Base-by-base conservation (phyloP, 495 filamentous ascomycete genomes). In the Opeltia flavorubescens region DNA sequence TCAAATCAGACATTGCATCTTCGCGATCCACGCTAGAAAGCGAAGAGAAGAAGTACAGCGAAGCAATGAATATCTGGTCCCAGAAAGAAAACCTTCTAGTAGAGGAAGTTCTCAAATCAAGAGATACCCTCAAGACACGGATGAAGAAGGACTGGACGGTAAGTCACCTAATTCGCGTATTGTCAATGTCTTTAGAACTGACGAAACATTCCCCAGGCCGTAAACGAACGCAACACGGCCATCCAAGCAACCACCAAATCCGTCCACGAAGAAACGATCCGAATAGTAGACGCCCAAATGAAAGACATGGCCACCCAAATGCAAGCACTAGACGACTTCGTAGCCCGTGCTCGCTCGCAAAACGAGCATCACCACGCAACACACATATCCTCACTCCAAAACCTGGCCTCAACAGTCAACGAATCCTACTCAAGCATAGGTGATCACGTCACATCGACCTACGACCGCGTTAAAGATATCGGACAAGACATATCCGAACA, bases 71-170 rank as follows among this genome's bases (percentile, higher is more conserved):
- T 41, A 56, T 65, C 29, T 95, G 87, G 93, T 71, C 74, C 34
- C 65, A 72, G 41, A 80, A 75, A 43, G 84, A 89, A 42, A 71
- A 68, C 29, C 65, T 69, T 30, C 75, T 94, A 35, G 62, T 88
- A 2, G 78, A 83, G 33, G 78, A 80, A 17, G 75, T 94, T 11
- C 57, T 71, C 15, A 76, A 71, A 57, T 87, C 84, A 9, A 68
- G 78, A 30, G 89, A 94, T 47, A 73, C 69, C 6, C 60, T 95
- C 21, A 93, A 89, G 65, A 72, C 65, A 17, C 84, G 77, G 62
- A 74, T 98, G 60, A 83, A 88, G 66, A 77, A 84, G 48, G 89
- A 96, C 55, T 95, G 86, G 84, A 77, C 77, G 55, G 80, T 86
- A 72, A 67, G 80, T 58, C 46, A 36, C 26, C 12, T 43, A 15